Evolutionary conservation across 2,329 filamentous ascomycete genomes (phyloP).

Genomic region (Fusarium tanahbumbuense): DNA sequence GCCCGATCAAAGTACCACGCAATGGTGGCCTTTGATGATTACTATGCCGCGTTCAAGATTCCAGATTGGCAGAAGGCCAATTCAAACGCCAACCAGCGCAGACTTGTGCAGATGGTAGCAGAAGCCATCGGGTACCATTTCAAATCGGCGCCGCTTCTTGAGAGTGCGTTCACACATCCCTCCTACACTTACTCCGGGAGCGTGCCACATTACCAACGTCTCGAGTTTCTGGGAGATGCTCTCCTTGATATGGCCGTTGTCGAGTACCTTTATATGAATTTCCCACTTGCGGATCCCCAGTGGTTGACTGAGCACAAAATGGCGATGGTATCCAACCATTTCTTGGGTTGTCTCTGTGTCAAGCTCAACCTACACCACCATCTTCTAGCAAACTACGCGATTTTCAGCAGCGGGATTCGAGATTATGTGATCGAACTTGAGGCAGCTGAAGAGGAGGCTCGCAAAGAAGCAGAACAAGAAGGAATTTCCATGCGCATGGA

Average conservation of each 20-base stretch:
- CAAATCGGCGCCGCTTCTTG: slow-evolving; percentile 77
- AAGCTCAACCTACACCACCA: slow-evolving; percentile 81
- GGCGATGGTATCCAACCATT: slow-evolving; percentile 99
- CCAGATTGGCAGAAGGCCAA: slow-evolving; percentile 76
- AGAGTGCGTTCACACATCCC: slow-evolving; percentile 89
- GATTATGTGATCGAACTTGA: slow-evolving; percentile 70
- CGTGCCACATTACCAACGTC: slow-evolving; percentile 86
- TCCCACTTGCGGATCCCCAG: slow-evolving; percentile 86
- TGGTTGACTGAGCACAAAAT: slow-evolving; percentile 99
- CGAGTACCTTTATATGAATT: slow-evolving; percentile 81
- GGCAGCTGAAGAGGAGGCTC: slow-evolving; percentile 57
- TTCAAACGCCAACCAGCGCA: slow-evolving; percentile 73
- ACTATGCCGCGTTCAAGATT: slow-evolving; percentile 73
- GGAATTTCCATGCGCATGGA: slow-evolving; percentile 57
- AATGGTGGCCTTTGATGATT: slow-evolving; percentile 78
- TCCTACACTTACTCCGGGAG: slow-evolving; percentile 80
- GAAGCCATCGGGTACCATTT: slow-evolving; percentile 72
- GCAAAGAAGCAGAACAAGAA: slow-evolving; percentile 49
- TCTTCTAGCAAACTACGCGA: slow-evolving; percentile 66
- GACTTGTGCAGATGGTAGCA: slow-evolving; percentile 74
- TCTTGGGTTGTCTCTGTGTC: slow-evolving; percentile 84
- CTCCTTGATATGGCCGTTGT: slow-evolving; percentile 88
- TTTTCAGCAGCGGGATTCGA: slow-evolving; percentile 57
- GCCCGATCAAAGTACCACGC: slow-evolving; percentile 76
- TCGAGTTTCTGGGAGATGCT: slow-evolving; percentile 93